These are phyloP conservation scores for Tolypocladium amazonense DNA, from an alignment of 2,329 filamentous ascomycete species.

Conservation along the genomic window DNA sequence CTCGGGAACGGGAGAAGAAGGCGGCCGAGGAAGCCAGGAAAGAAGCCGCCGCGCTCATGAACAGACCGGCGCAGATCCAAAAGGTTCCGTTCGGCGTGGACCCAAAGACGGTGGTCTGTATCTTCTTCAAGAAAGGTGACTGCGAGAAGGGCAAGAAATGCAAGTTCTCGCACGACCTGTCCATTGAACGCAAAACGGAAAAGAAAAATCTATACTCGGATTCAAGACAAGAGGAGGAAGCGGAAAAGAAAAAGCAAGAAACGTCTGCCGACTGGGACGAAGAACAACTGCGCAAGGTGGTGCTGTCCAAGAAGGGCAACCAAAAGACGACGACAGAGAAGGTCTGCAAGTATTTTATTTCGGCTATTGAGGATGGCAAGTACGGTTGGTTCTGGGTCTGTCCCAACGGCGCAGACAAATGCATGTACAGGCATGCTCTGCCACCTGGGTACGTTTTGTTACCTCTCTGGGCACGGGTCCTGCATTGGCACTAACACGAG, in stretches of 20 bases:
- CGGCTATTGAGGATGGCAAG: conserved; percentile 94
- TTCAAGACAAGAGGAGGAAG: conserved; percentile 56
- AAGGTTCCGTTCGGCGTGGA: conserved; percentile 97
- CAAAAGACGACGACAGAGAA: conserved; percentile 93
- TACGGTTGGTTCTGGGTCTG: conserved; percentile 99
- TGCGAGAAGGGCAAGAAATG: conserved; percentile 97
- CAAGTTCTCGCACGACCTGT: conserved; percentile 91
- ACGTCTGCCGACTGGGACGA: conserved; percentile 97
- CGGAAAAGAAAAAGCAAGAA: conserved; percentile 75
- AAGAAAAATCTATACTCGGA: conserved; percentile 92
- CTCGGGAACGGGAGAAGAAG: conserved; percentile 77
- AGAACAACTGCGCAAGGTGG: conserved; percentile 83
- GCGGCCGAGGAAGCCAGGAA: conserved; percentile 76
- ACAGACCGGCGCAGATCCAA: conserved; percentile 89
- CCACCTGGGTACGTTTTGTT: conserved; percentile 68
- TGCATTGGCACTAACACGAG: conserved; percentile 12
- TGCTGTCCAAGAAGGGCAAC: conserved; percentile 94
- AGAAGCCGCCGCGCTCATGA: conserved; percentile 72
- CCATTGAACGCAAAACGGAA: conserved; percentile 80
- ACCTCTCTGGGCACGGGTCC: not conserved
- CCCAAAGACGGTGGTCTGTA: conserved; percentile 91
- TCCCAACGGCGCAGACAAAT: conserved; percentile 92
- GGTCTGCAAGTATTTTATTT: conserved; percentile 97
- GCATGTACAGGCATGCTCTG: conserved; percentile 96
- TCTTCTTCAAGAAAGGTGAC: conserved; percentile 94